These are phyloP conservation scores for Tetrahymena malaccensis DNA, from an alignment of 73 alveolate genomes.

Conservation along the genomic window DNA sequence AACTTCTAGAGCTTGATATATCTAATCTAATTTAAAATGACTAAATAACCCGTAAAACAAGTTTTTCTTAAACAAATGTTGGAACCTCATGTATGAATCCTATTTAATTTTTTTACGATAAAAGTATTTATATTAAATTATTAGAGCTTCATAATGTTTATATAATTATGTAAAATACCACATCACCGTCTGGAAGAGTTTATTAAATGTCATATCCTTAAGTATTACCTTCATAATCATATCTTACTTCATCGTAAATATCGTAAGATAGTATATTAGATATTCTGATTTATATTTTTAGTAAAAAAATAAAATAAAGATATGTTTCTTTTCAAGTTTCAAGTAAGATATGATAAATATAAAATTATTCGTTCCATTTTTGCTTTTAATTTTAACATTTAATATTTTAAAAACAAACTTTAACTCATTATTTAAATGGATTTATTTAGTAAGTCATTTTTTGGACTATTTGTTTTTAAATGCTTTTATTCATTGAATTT, in stretches of 20 bases:
- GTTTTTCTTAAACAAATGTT: neutral
- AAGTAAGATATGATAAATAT: no score
- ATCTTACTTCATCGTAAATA: neutral
- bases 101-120: neutral
- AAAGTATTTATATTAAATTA: no score
- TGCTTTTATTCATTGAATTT: no score
- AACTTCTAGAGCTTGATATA: neutral
- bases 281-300: neutral
- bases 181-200: neutral
- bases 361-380: no score
- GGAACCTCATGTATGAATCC: neutral
- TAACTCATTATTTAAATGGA: no score
- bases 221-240: neutral
- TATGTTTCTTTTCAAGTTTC: no score
- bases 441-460: no score
- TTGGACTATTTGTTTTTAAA: no score
- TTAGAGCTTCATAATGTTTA: neutral
- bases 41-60: neutral
- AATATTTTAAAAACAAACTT: no score
- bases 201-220: neutral
- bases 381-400: no score
- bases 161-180: neutral
- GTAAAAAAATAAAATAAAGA: neutral
- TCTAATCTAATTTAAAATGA: neutral
- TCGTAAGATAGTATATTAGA: neutral